Evolutionary conservation across 2,329 filamentous ascomycete species (phyloP), one percentile per base, ranked within the genome.

Genomic region (Pezicula neosporulosa): DNA sequence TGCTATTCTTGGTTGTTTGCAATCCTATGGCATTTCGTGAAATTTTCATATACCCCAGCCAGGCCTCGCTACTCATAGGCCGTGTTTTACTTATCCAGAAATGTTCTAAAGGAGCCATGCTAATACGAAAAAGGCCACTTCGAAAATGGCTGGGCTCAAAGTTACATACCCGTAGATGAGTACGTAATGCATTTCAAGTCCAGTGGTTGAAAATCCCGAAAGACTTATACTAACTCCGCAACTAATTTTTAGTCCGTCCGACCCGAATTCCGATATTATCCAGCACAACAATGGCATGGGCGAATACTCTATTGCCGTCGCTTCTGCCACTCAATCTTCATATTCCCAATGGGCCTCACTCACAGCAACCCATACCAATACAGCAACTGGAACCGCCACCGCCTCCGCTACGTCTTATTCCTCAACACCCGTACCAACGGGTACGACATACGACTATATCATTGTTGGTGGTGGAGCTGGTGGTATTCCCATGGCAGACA

Each of bases 261-360:
- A 76, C 49, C 63, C 75, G 41, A 69, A 72, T 42, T 71, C 77
- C 42, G 66, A 66, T 10, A 72, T 82, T 51, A 58, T 70, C 37
- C 76, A 80, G 64, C 83, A 87, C 61, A 76, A 82, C 58, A 78
- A 74, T 52, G 73, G 73, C 52, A 77, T 78, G 61, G 74, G 77
- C 45, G 74, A 80, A 56, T 84, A 81, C 60, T 77, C 77, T 48
- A 62, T 73, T 41, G 48, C 59, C 1, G 71, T 77, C 16, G 67
- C 66, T 10, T 63, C 63, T 30, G 77, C 77, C 15, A 70, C 73
- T 13, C 75, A 74, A 37, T 56, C 59, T 7, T 61, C 61, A 6
- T 71, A 71, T 42, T 59, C 60, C 16, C 43, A 59, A 2, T 71
- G 68, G 68, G 57, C 58, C 13, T 56, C 57, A 3, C 47, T 58